A percentile compares a stretch with the other conserved stretches of the same genome.
phyloP scores from a whole-genome alignment of 148 eudicot genomes.

The Spergularia marina region DNA sequence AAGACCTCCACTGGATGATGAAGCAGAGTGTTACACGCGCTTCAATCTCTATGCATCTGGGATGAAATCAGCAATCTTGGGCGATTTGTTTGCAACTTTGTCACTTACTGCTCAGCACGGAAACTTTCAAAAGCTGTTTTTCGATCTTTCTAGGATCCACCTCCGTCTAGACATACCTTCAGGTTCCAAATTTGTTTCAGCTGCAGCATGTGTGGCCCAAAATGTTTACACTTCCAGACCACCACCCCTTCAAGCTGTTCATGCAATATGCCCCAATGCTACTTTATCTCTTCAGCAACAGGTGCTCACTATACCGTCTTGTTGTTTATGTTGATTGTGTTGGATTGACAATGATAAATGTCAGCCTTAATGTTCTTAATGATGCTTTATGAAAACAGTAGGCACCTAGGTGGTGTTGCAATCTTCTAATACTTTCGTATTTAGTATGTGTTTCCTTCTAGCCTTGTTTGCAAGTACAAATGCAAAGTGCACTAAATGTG shows the following conservation, averaged over 20 bases:
- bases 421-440: too few relatives aligned
- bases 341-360: too few relatives aligned
- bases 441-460: too few relatives aligned
- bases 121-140: conserved; percentile 62
- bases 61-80: conserved; percentile 50
- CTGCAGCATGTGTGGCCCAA: conserved; percentile 51
- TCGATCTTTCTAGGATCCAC: conserved; percentile 71
- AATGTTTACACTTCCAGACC: conserved; percentile 50
- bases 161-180: conserved; percentile 72
- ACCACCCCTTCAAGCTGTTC: conserved; percentile 55
- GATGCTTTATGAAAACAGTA: too few relatives aligned
- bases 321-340: background rate
- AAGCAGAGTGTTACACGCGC: conserved; percentile 36
- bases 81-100: conserved; percentile 60
- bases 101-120: conserved; percentile 80
- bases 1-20: conserved; percentile 35
- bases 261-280: conserved; percentile 56
- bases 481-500: too few relatives aligned
- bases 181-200: conserved; percentile 66
- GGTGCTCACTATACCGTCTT: conserved; percentile 35
- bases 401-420: too few relatives aligned
- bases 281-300: conserved; percentile 82
- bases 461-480: too few relatives aligned
- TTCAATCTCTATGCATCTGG: conserved; percentile 42
- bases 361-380: too few relatives aligned